These are phyloP conservation scores for Schoenoplectus triqueter DNA, from an alignment of 202 grass and related monocot genomes.

Conservation along the genomic window DNA sequence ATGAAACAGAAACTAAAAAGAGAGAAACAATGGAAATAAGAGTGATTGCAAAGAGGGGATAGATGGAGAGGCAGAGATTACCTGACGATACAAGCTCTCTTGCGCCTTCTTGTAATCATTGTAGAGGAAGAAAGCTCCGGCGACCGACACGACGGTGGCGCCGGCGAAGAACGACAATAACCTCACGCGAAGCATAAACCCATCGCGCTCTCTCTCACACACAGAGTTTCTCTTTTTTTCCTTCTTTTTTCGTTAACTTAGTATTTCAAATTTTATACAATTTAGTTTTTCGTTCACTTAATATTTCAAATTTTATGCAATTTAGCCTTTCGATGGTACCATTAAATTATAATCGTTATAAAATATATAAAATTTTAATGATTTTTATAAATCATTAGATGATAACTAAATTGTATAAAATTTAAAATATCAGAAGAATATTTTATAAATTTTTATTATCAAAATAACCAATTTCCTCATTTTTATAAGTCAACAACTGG, in stretches of 20 bases:
- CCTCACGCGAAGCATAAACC: slow-evolving; percentile 93
- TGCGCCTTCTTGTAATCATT: slow-evolving; percentile 94
- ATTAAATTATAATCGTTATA: too few relatives aligned
- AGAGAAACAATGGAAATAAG: background rate
- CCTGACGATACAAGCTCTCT: slow-evolving; percentile 70
- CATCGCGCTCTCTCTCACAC: slow-evolving; percentile 46
- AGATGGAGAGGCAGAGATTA: slow-evolving; percentile 2
- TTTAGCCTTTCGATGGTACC: too few relatives aligned
- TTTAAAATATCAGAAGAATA: too few relatives aligned
- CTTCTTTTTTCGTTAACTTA: background rate
- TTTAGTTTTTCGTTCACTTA: too few relatives aligned
- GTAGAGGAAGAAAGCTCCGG: slow-evolving; percentile 84
- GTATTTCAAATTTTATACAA: too few relatives aligned
- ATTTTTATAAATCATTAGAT: too few relatives aligned
- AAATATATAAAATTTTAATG: too few relatives aligned
- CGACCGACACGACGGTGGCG: slow-evolving; percentile 58
- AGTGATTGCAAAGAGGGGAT: background rate
- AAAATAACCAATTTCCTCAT: too few relatives aligned
- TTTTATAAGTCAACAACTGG: too few relatives aligned
- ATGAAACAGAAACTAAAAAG: background rate
- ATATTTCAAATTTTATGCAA: too few relatives aligned
- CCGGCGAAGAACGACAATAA: slow-evolving; percentile 92
- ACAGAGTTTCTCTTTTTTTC: background rate
- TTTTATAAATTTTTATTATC: too few relatives aligned
- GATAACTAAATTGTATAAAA: too few relatives aligned